A percentile compares a stretch with the other conserved stretches of the same genome.
phyloP scores from a whole-genome alignment of 164 flowering plant species.

The Tetracentron sinense region DNA sequence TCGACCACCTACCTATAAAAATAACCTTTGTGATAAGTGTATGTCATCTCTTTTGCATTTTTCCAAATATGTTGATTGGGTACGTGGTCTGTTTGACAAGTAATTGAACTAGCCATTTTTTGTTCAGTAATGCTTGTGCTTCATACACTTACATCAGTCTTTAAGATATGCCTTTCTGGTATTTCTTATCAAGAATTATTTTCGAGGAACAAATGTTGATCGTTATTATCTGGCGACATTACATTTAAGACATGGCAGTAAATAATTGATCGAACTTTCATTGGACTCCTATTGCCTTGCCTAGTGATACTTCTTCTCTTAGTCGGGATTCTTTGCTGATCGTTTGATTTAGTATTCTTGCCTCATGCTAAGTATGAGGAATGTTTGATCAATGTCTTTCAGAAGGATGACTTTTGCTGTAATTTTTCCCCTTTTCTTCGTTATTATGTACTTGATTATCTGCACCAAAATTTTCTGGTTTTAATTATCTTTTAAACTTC shows the following conservation, averaged over 20 bases:
- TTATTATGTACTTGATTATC: neutral
- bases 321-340: neutral
- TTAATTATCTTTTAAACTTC: neutral
- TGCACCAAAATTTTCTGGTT: neutral
- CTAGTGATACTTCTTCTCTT: no score
- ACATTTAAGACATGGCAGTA: no score
- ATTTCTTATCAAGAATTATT: no score
- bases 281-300: neutral
- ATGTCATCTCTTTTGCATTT: neutral
- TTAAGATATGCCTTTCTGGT: neutral
- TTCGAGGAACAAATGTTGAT: no score
- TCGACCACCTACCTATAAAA: neutral
- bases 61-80: no score
- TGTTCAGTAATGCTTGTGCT: neutral
- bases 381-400: neutral
- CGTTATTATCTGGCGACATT: neutral
- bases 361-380: neutral
- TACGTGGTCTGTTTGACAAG: no score
- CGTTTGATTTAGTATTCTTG: neutral
- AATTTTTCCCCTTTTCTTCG: neutral
- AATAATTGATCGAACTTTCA: no score
- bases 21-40: neutral
- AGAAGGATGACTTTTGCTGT: neutral
- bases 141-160: neutral
- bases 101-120: no score